Evolutionary conservation across 208 protist species (phyloP).

Genomic region (Trypanosoma cruzi): DNA sequence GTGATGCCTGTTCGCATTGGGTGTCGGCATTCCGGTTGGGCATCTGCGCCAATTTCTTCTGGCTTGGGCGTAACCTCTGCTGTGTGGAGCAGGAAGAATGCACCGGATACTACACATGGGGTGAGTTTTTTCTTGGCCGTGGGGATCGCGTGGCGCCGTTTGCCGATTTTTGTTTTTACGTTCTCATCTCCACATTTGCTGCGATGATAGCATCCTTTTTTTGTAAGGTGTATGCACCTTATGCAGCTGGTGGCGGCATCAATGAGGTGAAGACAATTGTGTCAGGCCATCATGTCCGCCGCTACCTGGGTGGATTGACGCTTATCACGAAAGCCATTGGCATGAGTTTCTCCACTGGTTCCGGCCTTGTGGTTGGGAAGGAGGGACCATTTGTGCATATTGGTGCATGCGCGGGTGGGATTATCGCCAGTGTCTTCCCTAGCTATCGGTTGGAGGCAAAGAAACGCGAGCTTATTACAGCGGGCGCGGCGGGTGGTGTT

Average conservation of each 20-base stretch:
- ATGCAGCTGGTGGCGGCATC: conserved; percentile 84
- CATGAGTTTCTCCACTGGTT: conserved; percentile 76
- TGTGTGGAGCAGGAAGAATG: conserved; percentile 48
- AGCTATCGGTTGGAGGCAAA: conserved; percentile 63
- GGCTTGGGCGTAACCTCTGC: conserved; percentile 52
- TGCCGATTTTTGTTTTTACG: conserved; percentile 62
- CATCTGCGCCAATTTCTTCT: conserved; percentile 69
- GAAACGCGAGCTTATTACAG: conserved; percentile 68
- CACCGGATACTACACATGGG: conserved; percentile 60
- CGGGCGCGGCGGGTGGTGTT: conserved; percentile 67
- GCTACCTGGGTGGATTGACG: conserved; percentile 76
- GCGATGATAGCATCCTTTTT: conserved; percentile 51
- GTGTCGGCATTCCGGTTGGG: conserved; percentile 58
- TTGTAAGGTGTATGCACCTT: conserved; percentile 71
- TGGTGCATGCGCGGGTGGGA: conserved; percentile 72
- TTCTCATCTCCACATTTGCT: conserved; percentile 43
- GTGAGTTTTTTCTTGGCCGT: conserved; percentile 60
- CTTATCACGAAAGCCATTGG: conserved; percentile 76
- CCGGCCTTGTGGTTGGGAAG: conserved; percentile 81
- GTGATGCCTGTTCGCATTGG: conserved; percentile 65
- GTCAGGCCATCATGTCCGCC: conserved; percentile 62
- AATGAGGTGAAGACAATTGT: conserved; percentile 91
- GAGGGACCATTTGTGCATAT: conserved; percentile 92
- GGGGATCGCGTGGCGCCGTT: conserved; percentile 37
- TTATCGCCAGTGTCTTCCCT: conserved; percentile 60